phyloP scores from a whole-genome alignment of 352 stramenopile genomes.

The Peronospora destructor region DNA sequence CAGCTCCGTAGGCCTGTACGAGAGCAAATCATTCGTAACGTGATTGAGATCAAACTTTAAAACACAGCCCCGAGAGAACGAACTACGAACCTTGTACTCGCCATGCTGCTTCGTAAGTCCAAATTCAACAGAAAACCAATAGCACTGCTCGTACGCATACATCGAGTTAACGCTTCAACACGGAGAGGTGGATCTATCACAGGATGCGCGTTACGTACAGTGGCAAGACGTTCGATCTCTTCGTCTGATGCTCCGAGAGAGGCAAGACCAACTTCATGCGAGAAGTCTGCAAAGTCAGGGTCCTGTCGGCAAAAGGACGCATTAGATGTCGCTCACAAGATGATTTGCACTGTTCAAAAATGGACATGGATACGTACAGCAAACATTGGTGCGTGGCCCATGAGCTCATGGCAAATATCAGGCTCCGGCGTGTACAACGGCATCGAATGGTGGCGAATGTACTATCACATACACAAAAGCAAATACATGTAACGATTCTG shows the following conservation, averaged over 20 bases:
- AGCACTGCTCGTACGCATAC: conserved; percentile 56
- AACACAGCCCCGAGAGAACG: not conserved
- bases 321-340: not conserved
- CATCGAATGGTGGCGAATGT: conserved; percentile 92
- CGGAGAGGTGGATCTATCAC: not conserved
- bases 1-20: conserved; percentile 89
- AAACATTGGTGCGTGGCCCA: conserved; percentile 96
- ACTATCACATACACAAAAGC: conserved; percentile 37
- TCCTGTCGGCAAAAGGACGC: conserved; percentile 42
- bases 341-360: not conserved
- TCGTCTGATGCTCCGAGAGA: conserved; percentile 93
- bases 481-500: not conserved
- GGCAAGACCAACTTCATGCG: conserved; percentile 93
- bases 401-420: conserved; percentile 96
- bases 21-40: not conserved
- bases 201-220: conserved; percentile 27
- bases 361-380: conserved; percentile 37
- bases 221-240: conserved; percentile 91
- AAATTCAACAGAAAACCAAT: conserved; percentile 99
- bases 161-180: conserved; percentile 2
- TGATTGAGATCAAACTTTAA: not conserved
- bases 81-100: conserved; percentile 78
- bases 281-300: conserved; percentile 96
- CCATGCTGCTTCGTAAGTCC: conserved; percentile 90
- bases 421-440: conserved; percentile 97